Evolutionary conservation across 306 rosid genomes (phyloP).

Genomic region (Cucumis melo): DNA sequence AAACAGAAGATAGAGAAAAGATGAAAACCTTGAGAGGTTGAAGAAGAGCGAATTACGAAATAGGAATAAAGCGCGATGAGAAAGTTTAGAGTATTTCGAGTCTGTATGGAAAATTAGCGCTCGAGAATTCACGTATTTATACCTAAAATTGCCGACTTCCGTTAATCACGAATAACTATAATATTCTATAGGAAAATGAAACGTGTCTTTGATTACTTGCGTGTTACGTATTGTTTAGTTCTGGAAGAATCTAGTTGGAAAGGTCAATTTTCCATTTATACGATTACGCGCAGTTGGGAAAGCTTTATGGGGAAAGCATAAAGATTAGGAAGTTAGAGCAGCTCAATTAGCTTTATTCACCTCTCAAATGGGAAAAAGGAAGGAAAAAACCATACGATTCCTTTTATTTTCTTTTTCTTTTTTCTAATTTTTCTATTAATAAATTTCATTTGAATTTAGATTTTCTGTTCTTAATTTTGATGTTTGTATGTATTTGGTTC

Average conservation of each 20-base stretch:
- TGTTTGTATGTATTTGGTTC: too few relatives aligned
- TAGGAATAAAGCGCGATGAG: not conserved
- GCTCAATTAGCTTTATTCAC: too few relatives aligned
- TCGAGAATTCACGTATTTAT: not conserved
- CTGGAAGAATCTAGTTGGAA: not conserved
- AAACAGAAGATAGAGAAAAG: not conserved
- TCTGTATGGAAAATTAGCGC: not conserved
- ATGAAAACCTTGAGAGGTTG: not conserved
- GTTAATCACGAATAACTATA: not conserved
- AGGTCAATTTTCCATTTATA: not conserved
- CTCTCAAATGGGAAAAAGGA: too few relatives aligned
- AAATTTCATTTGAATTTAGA: too few relatives aligned
- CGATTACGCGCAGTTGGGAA: not conserved
- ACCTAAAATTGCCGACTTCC: not conserved
- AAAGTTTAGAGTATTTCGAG: not conserved
- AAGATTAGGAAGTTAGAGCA: too few relatives aligned
- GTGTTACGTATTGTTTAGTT: not conserved
- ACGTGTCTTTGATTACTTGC: not conserved
- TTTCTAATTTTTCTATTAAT: too few relatives aligned
- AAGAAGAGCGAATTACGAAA: not conserved
- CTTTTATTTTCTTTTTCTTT: too few relatives aligned
- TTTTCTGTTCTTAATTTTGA: too few relatives aligned
- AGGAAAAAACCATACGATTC: too few relatives aligned
- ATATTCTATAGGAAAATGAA: not conserved
- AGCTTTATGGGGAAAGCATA: not conserved